Conservation (phyloP, 2,329 filamentous ascomycete species). For the Colletotrichum ledebouriae region DNA sequence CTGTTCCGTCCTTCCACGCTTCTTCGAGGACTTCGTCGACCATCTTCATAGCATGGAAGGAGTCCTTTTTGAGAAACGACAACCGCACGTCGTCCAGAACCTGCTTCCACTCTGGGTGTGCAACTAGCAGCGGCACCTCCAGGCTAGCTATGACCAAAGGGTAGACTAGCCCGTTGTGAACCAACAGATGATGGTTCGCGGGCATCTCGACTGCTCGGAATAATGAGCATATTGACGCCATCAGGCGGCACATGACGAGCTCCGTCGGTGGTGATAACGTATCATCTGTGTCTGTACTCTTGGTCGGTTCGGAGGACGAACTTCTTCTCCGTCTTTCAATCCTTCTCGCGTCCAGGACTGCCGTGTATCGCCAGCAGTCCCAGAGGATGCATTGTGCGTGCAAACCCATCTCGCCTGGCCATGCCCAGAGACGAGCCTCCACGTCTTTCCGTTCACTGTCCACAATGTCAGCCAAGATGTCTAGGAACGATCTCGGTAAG, state of each 20-base stretch:
- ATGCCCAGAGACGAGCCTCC: conserved; percentile 43
- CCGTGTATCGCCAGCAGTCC: conserved; percentile 48
- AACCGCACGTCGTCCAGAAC: conserved; percentile 25
- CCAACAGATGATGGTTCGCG: conserved; percentile 43
- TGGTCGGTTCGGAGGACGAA: background rate
- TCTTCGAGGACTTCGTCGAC: conserved; percentile 32
- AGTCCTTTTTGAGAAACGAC: conserved; percentile 24
- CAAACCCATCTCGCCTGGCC: conserved; percentile 47
- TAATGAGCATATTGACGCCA: conserved; percentile 46
- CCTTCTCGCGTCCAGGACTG: conserved; percentile 45
- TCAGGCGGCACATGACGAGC: conserved; percentile 45
- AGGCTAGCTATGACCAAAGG: conserved; percentile 47
- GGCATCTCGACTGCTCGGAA: conserved; percentile 40
- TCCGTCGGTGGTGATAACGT: conserved; percentile 37
- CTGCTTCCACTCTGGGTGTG: conserved; percentile 42
- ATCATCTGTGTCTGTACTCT: background rate
- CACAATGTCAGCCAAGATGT: conserved; percentile 45
- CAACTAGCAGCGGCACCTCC: conserved; percentile 44
- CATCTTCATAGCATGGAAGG: conserved; percentile 18
- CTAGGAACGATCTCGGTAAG: conserved; percentile 46
- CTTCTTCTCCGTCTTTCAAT: background rate
- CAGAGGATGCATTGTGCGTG: conserved; percentile 48
- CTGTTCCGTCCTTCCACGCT: conserved; percentile 33
- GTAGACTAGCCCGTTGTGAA: conserved; percentile 47
- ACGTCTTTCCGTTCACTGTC: conserved; percentile 27